phyloP scores from a whole-genome alignment of 345 rosid species.

The Dovyalis caffra region DNA sequence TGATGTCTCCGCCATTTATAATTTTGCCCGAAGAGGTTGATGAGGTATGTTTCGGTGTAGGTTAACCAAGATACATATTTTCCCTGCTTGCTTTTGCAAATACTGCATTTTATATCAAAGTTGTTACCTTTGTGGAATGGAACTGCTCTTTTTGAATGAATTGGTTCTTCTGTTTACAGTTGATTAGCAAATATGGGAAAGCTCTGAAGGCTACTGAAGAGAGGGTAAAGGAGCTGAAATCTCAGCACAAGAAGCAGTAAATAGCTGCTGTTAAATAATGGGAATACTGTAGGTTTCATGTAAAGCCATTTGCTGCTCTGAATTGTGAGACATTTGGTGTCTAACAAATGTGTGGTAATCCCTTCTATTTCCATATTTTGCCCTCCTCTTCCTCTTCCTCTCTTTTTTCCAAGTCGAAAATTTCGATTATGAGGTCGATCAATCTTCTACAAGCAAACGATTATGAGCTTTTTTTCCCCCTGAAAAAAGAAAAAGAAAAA shows the following conservation, averaged over 20 bases:
- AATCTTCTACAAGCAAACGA: not conserved
- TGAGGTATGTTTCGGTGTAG: slow-evolving; percentile 41
- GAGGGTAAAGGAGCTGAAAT: slow-evolving; percentile 78
- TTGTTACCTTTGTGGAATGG: not conserved
- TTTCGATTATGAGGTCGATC: too few species aligned
- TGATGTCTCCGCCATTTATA: slow-evolving; percentile 90
- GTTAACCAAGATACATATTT: not conserved
- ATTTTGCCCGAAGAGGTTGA: slow-evolving; percentile 72
- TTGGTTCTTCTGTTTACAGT: slow-evolving; percentile 35
- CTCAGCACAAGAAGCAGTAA: slow-evolving; percentile 44
- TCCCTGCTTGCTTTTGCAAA: not conserved
- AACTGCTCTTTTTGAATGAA: not conserved
- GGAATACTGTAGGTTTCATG: slow-evolving; percentile 20
- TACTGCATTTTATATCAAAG: not conserved
- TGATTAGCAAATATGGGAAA: slow-evolving; percentile 62
- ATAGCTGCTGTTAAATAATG: slow-evolving; percentile 30
- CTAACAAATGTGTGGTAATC: not conserved
- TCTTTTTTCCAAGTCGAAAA: too few species aligned
- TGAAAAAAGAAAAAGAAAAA: not conserved
- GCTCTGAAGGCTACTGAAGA: slow-evolving; percentile 81
- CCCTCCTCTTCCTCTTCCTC: not conserved
- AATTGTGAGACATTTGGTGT: not conserved
- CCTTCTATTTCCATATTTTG: not conserved
- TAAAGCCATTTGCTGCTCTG: not conserved
- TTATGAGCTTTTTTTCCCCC: not conserved